Base-by-base conservation (phyloP, 805 yeast genomes). In the Torulaspora gathmanii region DNA sequence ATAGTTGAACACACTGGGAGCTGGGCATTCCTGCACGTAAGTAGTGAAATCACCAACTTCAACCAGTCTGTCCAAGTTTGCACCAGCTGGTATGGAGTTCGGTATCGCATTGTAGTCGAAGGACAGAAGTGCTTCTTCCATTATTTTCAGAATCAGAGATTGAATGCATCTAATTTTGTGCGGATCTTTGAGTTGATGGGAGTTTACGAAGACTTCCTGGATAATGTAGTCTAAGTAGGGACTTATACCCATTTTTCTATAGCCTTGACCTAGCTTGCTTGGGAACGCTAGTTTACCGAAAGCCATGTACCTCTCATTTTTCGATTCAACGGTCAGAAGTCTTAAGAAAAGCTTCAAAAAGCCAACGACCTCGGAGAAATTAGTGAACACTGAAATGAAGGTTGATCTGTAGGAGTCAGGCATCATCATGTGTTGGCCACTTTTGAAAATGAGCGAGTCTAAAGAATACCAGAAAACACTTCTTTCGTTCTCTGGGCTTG, bases 191-290 rank as follows among this genome's bases (percentile, higher is more conserved):
- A 68, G 53, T 37, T 58, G 63, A 2, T 67, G 57, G 2, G 86
- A 68, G 20, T 78, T 75, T 5, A 74, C 75, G 52, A 89, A 78
- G 0, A 89, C 78, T 34, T 83, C 85, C 10, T 74, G 67, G n/a
- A 85, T 57, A 11, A 89, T 60, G 54, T 78, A 88, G 42, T 87
- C 91, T 43, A 86, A 61, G 55, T 90, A 91, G 2, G 93, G 88
- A 78, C 89, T 79, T 5, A 88, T 64, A 2, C 96, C 95, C 13
- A 71, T 62, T 26, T 72, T 75, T 54, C 95, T 73, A 51, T 80
- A 76, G 0, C 71, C 69, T 2, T 61, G 60, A 0, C 96, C 96
- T 22, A 88, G 61, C 42, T 74, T 78, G 5, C 69, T 54, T 0
- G 95, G 95, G 55, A 72, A 84, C 10, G 79, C 71, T 11, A 81